phyloP scores from a whole-genome alignment of 2,329 filamentous ascomycete genomes.

The Claviceps sorghi region DNA sequence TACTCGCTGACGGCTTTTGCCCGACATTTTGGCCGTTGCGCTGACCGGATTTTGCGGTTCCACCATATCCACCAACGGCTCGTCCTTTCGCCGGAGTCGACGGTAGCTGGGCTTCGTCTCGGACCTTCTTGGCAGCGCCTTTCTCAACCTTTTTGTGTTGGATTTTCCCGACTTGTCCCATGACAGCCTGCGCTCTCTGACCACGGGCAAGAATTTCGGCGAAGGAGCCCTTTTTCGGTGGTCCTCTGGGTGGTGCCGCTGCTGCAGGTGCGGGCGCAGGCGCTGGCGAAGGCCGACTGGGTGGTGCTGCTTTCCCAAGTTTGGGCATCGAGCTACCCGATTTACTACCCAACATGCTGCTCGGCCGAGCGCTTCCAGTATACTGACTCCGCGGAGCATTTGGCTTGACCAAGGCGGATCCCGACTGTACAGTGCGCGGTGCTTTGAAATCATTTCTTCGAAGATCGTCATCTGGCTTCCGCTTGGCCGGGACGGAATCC shows the following conservation, averaged over 20 bases:
- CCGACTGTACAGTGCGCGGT: constrained; percentile 15
- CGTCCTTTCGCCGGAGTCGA: constrained; percentile 15
- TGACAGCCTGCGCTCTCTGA: constrained; percentile 46
- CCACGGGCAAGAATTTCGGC: constrained; percentile 61
- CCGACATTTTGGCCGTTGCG: constrained; percentile 11
- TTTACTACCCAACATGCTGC: constrained; percentile 11
- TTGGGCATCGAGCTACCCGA: constrained; percentile 12
- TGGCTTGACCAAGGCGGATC: background rate
- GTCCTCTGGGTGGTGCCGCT: constrained; percentile 22
- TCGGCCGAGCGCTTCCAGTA: constrained; percentile 5
- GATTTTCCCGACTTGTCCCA: constrained; percentile 53
- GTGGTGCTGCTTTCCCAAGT: constrained; percentile 8
- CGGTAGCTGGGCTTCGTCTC: constrained; percentile 21
- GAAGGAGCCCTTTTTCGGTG: constrained; percentile 59
- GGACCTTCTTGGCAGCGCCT: constrained; percentile 37
- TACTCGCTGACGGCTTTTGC: constrained; percentile 5
- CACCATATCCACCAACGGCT: constrained; percentile 14
- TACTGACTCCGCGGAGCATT: background rate
- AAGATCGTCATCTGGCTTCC: constrained; percentile 42
- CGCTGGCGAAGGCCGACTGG: constrained; percentile 12
- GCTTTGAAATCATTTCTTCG: constrained; percentile 27
- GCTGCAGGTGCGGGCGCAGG: constrained; percentile 16
- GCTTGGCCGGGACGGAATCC: constrained; percentile 27
- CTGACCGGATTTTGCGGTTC: constrained; percentile 17
- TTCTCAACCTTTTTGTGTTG: constrained; percentile 62